phyloP scores from a whole-genome alignment of 1,284 basidiomycete genomes.

The Cryptococcus maquisensis region DNA sequence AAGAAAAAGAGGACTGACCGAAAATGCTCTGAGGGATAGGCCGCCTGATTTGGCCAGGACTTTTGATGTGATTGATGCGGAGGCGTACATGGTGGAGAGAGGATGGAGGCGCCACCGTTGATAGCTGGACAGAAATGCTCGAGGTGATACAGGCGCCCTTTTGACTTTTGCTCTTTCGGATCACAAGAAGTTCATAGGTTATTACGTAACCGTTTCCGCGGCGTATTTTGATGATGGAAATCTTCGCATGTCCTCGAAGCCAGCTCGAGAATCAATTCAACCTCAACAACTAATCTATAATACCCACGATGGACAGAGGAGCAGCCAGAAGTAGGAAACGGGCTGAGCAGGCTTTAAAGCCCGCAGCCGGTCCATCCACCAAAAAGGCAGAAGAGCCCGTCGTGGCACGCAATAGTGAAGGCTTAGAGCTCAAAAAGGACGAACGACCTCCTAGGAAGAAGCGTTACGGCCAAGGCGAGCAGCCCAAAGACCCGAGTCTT shows the following conservation, averaged over 20 bases:
- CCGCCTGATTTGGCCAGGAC: slow-evolving; percentile 13
- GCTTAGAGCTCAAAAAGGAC: background rate
- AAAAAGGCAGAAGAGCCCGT: background rate
- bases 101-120: background rate
- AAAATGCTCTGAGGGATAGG: slow-evolving; percentile 7
- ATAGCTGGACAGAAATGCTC: background rate
- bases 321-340: slow-evolving; percentile 41
- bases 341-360: background rate
- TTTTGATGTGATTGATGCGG: slow-evolving; percentile 28
- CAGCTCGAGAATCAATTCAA: too few relatives aligned
- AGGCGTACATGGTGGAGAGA: slow-evolving; percentile 23
- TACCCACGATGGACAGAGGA: slow-evolving; percentile 38
- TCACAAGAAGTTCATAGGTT: too few relatives aligned
- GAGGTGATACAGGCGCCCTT: background rate
- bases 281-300: background rate
- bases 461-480: background rate
- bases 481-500: slow-evolving; percentile 23
- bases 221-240: too few relatives aligned
- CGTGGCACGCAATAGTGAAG: background rate
- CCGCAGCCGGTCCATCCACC: background rate
- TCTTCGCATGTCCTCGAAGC: too few relatives aligned
- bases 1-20: slow-evolving; percentile 4
- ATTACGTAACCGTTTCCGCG: too few relatives aligned
- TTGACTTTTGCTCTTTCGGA: too few relatives aligned
- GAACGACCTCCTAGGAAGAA: background rate